A percentile compares a stretch with the other conserved stretches of the same genome.
These are phyloP conservation scores for Tulasnella sp. DNA, from an alignment of 768 basidiomycete species.

Conservation along the genomic window DNA sequence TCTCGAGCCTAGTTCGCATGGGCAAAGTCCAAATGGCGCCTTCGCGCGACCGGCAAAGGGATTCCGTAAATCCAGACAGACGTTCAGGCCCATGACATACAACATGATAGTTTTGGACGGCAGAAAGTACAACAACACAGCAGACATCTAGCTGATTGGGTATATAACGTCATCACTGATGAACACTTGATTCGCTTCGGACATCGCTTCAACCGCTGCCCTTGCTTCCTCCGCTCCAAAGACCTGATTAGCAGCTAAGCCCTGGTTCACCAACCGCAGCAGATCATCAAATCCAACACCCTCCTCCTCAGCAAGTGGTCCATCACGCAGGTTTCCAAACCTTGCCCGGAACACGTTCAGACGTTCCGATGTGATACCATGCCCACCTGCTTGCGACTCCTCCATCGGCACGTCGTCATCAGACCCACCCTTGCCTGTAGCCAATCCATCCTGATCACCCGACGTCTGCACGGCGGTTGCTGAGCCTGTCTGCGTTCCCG, in stretches of 20 bases:
- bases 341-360: slow-evolving; percentile 78
- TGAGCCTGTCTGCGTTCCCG: slow-evolving; percentile 11
- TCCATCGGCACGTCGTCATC: slow-evolving; percentile 30
- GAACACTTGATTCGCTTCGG: slow-evolving; percentile 80
- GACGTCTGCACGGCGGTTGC: slow-evolving; percentile 21
- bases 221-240: slow-evolving; percentile 85
- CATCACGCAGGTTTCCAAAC: slow-evolving; percentile 71
- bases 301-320: slow-evolving; percentile 72
- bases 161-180: slow-evolving; percentile 85
- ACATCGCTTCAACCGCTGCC: slow-evolving; percentile 71
- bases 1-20: no score
- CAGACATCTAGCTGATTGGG: slow-evolving; percentile 53
- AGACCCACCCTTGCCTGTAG: neutral
- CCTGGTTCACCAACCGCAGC: slow-evolving; percentile 75
- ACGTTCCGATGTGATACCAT: slow-evolving; percentile 43
- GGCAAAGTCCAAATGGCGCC: no score
- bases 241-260: slow-evolving; percentile 64
- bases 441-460: slow-evolving; percentile 38
- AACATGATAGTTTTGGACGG: neutral
- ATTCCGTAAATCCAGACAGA: no score
- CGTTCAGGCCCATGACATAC: neutral
- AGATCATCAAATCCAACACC: slow-evolving; percentile 71
- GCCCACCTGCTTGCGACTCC: slow-evolving; percentile 10
- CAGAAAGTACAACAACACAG: neutral
- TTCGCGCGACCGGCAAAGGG: no score